phyloP scores from a whole-genome alignment of 2,329 filamentous ascomycete genomes.

The Aaosphaeria arxii region DNA sequence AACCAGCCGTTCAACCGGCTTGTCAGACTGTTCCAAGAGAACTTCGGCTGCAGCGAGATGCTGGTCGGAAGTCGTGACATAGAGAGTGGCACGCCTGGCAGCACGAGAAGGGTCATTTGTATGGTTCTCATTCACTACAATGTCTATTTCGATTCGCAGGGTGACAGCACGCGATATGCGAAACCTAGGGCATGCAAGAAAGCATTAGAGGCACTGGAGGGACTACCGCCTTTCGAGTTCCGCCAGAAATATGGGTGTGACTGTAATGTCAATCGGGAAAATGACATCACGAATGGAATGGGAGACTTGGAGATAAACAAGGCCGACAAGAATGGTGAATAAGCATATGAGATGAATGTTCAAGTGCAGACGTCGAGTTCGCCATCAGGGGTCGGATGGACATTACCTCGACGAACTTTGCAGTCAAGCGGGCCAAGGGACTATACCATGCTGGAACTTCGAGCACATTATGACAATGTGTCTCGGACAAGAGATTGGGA shows the following conservation, averaged over 20 bases:
- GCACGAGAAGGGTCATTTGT: conserved; percentile 55
- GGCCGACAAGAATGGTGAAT: too few relatives aligned
- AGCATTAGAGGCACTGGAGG: conserved; percentile 52
- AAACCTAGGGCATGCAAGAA: conserved; percentile 65
- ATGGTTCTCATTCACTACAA: conserved; percentile 73
- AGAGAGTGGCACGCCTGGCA: conserved; percentile 45
- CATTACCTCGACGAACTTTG: too few relatives aligned
- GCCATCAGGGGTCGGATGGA: too few relatives aligned
- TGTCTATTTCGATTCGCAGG: conserved; percentile 61
- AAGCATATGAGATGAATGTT: too few relatives aligned
- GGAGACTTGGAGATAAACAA: not conserved
- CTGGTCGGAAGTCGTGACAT: conserved; percentile 39
- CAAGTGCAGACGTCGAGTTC: too few relatives aligned
- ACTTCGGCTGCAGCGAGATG: conserved; percentile 64
- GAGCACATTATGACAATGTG: too few relatives aligned
- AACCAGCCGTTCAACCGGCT: conserved; percentile 78
- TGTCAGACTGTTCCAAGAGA: conserved; percentile 59
- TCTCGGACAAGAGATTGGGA: too few relatives aligned
- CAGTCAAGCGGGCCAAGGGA: too few relatives aligned
- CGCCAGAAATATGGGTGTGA: conserved; percentile 59
- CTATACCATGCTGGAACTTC: too few relatives aligned
- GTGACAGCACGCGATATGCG: conserved; percentile 68
- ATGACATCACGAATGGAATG: not conserved
- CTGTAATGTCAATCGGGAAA: conserved; percentile 43
- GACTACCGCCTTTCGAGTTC: conserved; percentile 57